A percentile compares a stretch with the other conserved stretches of the same genome.
These are phyloP conservation scores for Stephania japonica DNA, from an alignment of 164 flowering plant genomes.

Conservation along the genomic window DNA sequence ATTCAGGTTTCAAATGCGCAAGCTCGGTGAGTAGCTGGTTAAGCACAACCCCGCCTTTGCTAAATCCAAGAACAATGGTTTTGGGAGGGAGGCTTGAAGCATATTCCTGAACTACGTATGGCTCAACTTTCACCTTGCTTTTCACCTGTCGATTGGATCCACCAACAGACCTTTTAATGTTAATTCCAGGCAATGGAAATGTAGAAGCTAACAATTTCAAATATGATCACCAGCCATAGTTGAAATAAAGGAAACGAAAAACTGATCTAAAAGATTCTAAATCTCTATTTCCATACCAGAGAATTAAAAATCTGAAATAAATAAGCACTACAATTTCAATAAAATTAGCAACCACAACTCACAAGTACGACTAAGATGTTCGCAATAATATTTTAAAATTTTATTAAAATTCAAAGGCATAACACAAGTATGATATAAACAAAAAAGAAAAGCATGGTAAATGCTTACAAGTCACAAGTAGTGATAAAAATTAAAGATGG, in stretches of 20 bases:
- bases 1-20: constrained; percentile 22
- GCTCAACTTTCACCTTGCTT: constrained; percentile 24
- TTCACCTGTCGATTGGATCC: constrained; percentile 41
- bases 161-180: neutral
- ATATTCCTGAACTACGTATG: constrained; percentile 11
- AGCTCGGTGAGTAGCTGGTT: constrained; percentile 80
- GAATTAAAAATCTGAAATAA: too few species aligned
- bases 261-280: too few species aligned
- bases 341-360: too few species aligned
- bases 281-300: too few species aligned
- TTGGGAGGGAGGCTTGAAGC: constrained; percentile 27
- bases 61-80: constrained; percentile 70
- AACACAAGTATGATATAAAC: too few species aligned
- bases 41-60: constrained; percentile 84
- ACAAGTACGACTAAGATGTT: too few species aligned
- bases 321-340: too few species aligned
- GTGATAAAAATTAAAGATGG: too few species aligned
- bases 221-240: neutral
- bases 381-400: too few species aligned
- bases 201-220: neutral
- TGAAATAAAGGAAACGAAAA: neutral
- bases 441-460: too few species aligned
- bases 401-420: too few species aligned
- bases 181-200: neutral
- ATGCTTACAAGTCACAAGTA: too few species aligned